These are phyloP conservation scores for Fusarium phyllophilum DNA, from an alignment of 2,329 filamentous ascomycete genomes.

Conservation along the genomic window DNA sequence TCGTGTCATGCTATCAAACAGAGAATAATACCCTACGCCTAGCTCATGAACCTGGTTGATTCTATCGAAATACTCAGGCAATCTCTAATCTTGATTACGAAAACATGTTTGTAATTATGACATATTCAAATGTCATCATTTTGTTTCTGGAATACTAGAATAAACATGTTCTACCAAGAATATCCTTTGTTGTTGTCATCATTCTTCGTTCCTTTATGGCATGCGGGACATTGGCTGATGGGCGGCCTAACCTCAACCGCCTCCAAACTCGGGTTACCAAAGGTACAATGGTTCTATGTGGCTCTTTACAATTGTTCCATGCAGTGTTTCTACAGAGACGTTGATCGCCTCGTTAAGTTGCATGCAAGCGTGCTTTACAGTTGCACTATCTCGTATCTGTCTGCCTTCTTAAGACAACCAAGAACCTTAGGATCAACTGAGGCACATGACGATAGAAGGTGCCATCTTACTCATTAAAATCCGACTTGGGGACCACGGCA, in stretches of 20 bases:
- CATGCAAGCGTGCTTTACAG: slow-evolving; percentile 13
- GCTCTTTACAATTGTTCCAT: neutral
- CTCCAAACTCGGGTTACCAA: neutral
- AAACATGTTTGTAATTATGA: neutral
- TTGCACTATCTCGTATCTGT: slow-evolving; percentile 21
- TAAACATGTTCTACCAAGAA: neutral
- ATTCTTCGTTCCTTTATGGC: neutral
- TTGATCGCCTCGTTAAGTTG: slow-evolving; percentile 6
- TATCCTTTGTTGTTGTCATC: neutral
- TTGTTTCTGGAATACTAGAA: too few species aligned
- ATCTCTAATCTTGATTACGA: neutral
- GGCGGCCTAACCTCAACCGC: slow-evolving; percentile 24
- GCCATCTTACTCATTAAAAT: neutral
- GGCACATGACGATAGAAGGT: slow-evolving; percentile 30
- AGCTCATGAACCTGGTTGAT: neutral
- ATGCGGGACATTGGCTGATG: neutral
- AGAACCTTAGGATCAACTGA: slow-evolving; percentile 22
- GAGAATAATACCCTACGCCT: neutral
- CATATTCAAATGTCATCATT: neutral
- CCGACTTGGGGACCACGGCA: neutral
- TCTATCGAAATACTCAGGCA: neutral
- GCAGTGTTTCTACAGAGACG: slow-evolving; percentile 1
- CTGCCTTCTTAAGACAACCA: slow-evolving; percentile 22
- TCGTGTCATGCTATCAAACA: neutral
- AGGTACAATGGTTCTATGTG: neutral